A percentile compares a stretch with the other conserved stretches of the same genome.
These are phyloP conservation scores for Claviceps purpurea DNA, from an alignment of 2,329 filamentous ascomycete species.

Conservation along the genomic window DNA sequence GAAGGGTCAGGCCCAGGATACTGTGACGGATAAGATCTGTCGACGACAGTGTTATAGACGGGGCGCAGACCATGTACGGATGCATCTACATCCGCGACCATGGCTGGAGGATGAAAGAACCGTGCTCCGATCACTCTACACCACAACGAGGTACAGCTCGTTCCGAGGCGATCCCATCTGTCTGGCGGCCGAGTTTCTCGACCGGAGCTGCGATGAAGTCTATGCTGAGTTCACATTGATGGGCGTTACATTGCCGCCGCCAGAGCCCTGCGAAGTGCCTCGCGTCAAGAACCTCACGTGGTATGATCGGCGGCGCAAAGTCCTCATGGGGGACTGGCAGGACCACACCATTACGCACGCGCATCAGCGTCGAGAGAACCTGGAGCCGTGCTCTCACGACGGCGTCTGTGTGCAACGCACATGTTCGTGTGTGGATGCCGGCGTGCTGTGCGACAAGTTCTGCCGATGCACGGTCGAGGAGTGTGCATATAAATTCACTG, in stretches of 20 bases:
- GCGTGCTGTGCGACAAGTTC: constrained; percentile 58
- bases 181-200: constrained; percentile 34
- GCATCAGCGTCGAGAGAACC: constrained; percentile 41
- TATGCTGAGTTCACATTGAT: constrained; percentile 19
- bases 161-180: constrained; percentile 32
- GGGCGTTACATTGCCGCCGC: constrained; percentile 13
- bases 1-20: constrained; percentile 4
- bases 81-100: constrained; percentile 9
- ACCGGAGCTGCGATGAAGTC: constrained; percentile 39
- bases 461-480: constrained; percentile 48
- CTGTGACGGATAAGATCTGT: constrained; percentile 16
- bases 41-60: constrained; percentile 28
- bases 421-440: constrained; percentile 49
- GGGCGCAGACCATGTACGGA: constrained; percentile 9
- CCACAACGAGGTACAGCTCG: constrained; percentile 27
- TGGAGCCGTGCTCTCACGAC: constrained; percentile 55
- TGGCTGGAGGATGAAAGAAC: constrained; percentile 38
- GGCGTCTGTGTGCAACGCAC: constrained; percentile 47
- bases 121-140: constrained; percentile 33
- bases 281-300: constrained; percentile 34
- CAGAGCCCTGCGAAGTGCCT: constrained; percentile 15
- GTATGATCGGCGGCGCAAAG: constrained; percentile 44
- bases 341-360: constrained; percentile 41
- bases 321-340: constrained; percentile 40
- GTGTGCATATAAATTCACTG: constrained; percentile 52